Base-by-base conservation (phyloP, 306 rosid genomes). In the Cicer cuneatum region DNA sequence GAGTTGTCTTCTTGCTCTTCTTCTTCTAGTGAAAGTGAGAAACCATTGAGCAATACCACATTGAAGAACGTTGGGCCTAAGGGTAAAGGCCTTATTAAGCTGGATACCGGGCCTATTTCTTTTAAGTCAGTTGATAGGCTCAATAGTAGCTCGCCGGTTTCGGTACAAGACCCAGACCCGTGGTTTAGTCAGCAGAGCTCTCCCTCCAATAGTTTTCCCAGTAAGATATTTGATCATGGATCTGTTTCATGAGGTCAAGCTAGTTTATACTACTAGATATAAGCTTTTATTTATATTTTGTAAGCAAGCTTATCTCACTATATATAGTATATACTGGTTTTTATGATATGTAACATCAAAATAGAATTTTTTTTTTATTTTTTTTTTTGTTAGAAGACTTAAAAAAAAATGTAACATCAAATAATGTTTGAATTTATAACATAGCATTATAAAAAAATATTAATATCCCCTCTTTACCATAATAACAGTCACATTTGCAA, bases 111-210 rank as follows among this genome's bases (percentile, higher is more conserved):
- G 29, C 76, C 69, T n/a, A 35, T 47, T 10, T 29, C 75, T 16
- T 82, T 78, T 6, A 75, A 66, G 11, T 85, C 89, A 0, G 40
- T 62, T 45, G 83, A 80, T 12, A 82, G 74, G 75, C 65, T 69
- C 18, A 86, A 74, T 45, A 67, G 81, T 52, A 49, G 73, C 41
- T 91, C 97, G 4, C 88, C 91, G 8, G 83, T 86, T 53, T 89
- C 96, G 2, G 91, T 89, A 4, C 94, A 93, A 74, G 93, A 89
- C 51, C 80, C 85, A 58, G 88, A 91, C 33, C 45, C 84, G 29
- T 91, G 97, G 98, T 73, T 80, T 21, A 89, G 97, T 66, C 94
- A 87, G 71, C 94, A 80, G 7, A 94, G 97, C 81, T 94, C 98
- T 18, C 91, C 89, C 68, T 86, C 97, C 4, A 91, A 61, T 77